Evolutionary conservation across 2,329 filamentous ascomycete species (phyloP), one percentile per base, ranked within the genome.

Genomic region (Phaeosphaeria sp.): DNA sequence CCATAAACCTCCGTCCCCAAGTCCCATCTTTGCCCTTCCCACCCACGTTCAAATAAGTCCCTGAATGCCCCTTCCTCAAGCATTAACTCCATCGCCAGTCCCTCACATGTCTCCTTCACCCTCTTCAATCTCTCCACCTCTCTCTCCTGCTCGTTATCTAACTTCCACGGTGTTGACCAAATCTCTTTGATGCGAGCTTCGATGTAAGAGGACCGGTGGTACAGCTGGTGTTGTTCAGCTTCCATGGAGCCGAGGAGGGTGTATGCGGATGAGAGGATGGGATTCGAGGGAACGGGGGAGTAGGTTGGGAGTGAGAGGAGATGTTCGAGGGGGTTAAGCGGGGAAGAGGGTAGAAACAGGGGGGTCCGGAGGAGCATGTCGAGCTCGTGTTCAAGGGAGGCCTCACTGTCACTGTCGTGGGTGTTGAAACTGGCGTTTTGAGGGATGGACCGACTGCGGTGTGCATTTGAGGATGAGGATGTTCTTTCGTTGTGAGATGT

Each of bases 51-150:
- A 27, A 43, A 15, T 1, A 30, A 1, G 17, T 52, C 54, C 7
- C 27, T 17, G 36, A 56, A 52, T 9, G 54, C 54, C 25, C 25
- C 51, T 15, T 56, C 54, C 15, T 33, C 43, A 2, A 56, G 18
- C 7, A 48, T 27, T 8, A 56, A 17, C 9, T n/a, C 48, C 11
- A 47, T 3, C 6, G 30, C 25, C 3, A 39, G 20, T 21, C 46
- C 47, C 30, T 36, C 30, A 36, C 30, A 36, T 13, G 30, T 13
- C 11, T 36, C 30, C 30, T 13, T 36, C 30, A 13, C 15, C 8
- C 15, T 13, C 11, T 13, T 36, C 15, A 36, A 13, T 13, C 30
- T 36, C 11, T 36, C 30, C 11, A 36, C 3, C 30, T 36, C 30
- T 13, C 15, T 13, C 5, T 36, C 8, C 30, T 36, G 30, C 11